Base-by-base conservation (phyloP, 2,329 filamentous ascomycete genomes). In the Colletotrichum theobromicola region DNA sequence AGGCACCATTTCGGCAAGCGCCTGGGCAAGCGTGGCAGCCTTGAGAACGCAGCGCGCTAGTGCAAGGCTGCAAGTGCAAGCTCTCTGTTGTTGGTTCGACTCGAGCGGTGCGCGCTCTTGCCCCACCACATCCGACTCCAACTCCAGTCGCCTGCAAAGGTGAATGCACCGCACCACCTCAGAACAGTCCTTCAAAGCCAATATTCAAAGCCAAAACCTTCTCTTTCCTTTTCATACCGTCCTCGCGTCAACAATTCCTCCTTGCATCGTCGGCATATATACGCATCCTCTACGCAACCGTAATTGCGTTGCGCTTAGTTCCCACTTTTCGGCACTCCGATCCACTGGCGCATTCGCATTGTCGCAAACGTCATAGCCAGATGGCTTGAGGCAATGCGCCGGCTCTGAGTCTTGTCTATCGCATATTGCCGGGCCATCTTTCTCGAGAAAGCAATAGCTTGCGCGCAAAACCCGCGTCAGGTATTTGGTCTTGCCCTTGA, bases 291-390 rank as follows among this genome's bases (percentile, higher is more conserved):
- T 24, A 7, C 13, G 28, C 21, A 2, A 18, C 32, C 26, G 18
- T 37, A 30, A 30, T 30, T 50, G 35, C 35, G n/a, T n/a, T 35
- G 18, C 37, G 12, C 10, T 18, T 15, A 21, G 15, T 18, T 15
- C 30, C 24, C 18, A 42, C 21, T 57, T 13, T 18, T 35, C 46
- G 60, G 60, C 28, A 32, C 57, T 55, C 61, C 67, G 53, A 42
- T 53, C 26, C 53, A 62, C 66, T 30, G 32, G 55, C 55, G 53
- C 32, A 61, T 67, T 32, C 42, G 50, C n/a, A 67, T 28, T 35
- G 34, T 67, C 69, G 72, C 72, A 67, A 75, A 75, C 69, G 69
- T 75, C 72, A 75, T 72, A 57, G 35, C 34, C 55, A 34, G 28
- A 24, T 30, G 65, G 30, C 21, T 28, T 18, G 32, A 28, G 32